Evolutionary conservation across 257 asterid genomes (phyloP), one percentile per base, ranked within the genome.

Genomic region (Handroanthus guayacan): DNA sequence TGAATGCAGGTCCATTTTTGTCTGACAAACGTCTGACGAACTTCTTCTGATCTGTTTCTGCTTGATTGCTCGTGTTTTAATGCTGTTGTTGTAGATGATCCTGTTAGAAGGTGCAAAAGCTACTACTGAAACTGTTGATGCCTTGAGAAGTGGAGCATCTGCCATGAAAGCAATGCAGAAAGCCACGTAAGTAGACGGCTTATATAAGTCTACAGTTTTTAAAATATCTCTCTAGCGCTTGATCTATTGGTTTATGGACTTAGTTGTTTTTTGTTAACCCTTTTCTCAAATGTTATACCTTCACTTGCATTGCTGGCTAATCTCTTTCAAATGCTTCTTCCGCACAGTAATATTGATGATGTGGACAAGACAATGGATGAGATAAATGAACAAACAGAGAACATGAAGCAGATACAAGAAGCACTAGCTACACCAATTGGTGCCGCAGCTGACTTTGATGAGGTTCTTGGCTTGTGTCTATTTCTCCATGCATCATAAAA

Each of bases 331-430:
- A 51, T 47, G 47, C 3, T 71, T 63, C 18, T 61, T 67, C 20
- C 5, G 11, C 45, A 63, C 83, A 90, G 93, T 72, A 88, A 88
- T 72, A 86, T 90, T 58, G 89, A 86, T 11, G 91, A 88, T 16
- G 91, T 90, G 76, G 96, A 90, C 85, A 88, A 90, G 85, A 90
- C 96, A 9, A 88, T 90, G 93, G 90, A 90, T 39, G 91, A 90
- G 83, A 88, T 90, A 72, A 90, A 83, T 18, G 93, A 90, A 77
- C 95, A 89, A 65, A 87, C 92, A 2, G 93, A 89, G 80, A 87
- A 86, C 77, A 85, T 88, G 87, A 90, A 84, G 72, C 87, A 79
- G 75, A 88, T 90, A 63, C 96, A 88, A 81, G 90, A 90, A 78
- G 88, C 90, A 64, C 67, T 90, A 79, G 70, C 88, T 20, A 66